Conservation (phyloP, 148 eudicot species). For the Polygonum aviculare region DNA sequence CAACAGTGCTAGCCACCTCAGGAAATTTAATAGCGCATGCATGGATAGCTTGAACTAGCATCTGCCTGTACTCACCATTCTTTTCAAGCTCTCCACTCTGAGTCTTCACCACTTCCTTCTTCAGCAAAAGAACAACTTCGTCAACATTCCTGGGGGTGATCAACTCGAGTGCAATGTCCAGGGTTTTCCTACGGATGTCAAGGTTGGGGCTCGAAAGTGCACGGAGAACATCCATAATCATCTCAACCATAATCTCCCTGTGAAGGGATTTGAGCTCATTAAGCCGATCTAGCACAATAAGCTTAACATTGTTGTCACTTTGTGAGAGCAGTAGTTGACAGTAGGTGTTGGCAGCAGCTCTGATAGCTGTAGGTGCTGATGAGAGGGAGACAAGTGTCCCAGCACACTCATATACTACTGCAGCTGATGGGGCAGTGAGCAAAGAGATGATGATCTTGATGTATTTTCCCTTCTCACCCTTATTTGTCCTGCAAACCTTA, state of each 20-base stretch:
- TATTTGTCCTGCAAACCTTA: conserved; percentile 79
- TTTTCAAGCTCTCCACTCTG: conserved; percentile 88
- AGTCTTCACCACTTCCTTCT: conserved; percentile 94
- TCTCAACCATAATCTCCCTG: conserved; percentile 81
- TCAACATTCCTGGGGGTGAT: conserved; percentile 81
- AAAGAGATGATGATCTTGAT: conserved; percentile 77
- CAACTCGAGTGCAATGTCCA: conserved; percentile 73
- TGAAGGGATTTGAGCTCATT: conserved; percentile 71
- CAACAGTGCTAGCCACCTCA: conserved; percentile 98
- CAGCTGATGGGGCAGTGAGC: conserved; percentile 73
- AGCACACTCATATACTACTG: conserved; percentile 87
- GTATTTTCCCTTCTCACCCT: conserved; percentile 80
- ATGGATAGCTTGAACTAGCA: conserved; percentile 98
- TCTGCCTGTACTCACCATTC: conserved; percentile 88
- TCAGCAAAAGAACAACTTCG: conserved; percentile 84
- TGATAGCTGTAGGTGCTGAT: conserved; percentile 89
- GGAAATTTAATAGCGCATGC: conserved; percentile 93
- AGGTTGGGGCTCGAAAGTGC: conserved; percentile 95
- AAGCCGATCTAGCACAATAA: conserved; percentile 83
- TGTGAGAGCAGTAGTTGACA: conserved; percentile 83
- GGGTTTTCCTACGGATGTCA: conserved; percentile 79
- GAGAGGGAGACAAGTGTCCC: conserved; percentile 84
- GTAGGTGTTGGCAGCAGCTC: conserved; percentile 88
- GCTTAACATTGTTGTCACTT: conserved; percentile 95
- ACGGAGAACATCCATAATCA: conserved; percentile 93